Evolutionary conservation across 176 grass and related monocot species (phyloP).

Genomic region (maize (Zea mays)): DNA sequence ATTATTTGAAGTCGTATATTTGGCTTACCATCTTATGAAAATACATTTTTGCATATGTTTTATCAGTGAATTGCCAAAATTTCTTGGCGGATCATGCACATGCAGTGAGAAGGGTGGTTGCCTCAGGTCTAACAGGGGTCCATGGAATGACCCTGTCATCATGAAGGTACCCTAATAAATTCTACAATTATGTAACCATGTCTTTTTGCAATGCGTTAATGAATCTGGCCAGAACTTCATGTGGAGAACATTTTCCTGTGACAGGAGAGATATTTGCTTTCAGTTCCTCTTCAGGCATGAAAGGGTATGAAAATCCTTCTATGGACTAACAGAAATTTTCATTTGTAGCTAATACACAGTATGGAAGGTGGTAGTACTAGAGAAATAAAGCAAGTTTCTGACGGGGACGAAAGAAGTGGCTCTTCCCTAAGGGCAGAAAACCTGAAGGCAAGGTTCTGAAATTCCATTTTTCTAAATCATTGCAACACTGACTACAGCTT

Average conservation of each 20-base stretch:
- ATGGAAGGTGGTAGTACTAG: constrained; percentile 43
- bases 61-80: constrained; percentile 78
- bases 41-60: neutral
- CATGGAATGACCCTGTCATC: constrained; percentile 80
- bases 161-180: constrained; percentile 46
- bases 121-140: constrained; percentile 77
- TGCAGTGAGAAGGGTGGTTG: constrained; percentile 69
- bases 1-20: neutral
- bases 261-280: neutral
- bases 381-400: constrained; percentile 52
- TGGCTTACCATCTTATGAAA: neutral
- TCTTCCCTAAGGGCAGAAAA: constrained; percentile 49
- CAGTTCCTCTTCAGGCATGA: neutral
- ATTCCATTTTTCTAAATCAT: constrained; percentile 14
- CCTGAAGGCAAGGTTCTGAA: constrained; percentile 58
- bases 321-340: constrained; percentile 1
- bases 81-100: constrained; percentile 76
- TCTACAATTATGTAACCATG: neutral
- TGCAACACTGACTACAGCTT: neutral
- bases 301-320: neutral
- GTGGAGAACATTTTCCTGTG: neutral
- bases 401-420: constrained; percentile 44
- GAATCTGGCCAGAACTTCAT: neutral
- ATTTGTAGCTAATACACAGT: constrained; percentile 52
- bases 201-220: neutral